phyloP scores from a whole-genome alignment of 2,329 filamentous ascomycete genomes.

The Trichophaea hybrida region DNA sequence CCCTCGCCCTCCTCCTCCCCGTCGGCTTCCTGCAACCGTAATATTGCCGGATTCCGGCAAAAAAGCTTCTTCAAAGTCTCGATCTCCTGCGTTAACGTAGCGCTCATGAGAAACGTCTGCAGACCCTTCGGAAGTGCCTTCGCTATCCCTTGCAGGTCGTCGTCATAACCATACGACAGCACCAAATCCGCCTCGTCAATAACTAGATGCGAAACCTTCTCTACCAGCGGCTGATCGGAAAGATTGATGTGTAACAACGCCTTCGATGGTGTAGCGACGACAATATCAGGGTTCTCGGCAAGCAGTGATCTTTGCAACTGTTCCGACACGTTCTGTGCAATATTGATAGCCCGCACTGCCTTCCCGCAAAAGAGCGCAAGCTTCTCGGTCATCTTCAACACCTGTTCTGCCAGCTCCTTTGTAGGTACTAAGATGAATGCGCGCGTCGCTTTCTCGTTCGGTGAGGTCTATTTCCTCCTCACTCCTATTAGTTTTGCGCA shows the following conservation, averaged over 20 bases:
- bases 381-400: slow-evolving; percentile 60
- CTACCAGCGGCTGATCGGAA: slow-evolving; percentile 52
- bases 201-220: slow-evolving; percentile 58
- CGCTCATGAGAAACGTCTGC: slow-evolving; percentile 87
- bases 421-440: slow-evolving; percentile 89
- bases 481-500: not conserved
- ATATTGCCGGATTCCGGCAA: slow-evolving; percentile 60
- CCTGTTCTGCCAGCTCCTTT: slow-evolving; percentile 83
- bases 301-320: slow-evolving; percentile 77
- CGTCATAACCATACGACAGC: slow-evolving; percentile 83
- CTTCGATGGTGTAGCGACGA: slow-evolving; percentile 80
- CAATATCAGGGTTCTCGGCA: slow-evolving; percentile 70
- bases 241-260: slow-evolving; percentile 64
- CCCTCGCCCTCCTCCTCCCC: slow-evolving; percentile 61
- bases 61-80: slow-evolving; percentile 75
- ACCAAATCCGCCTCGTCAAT: slow-evolving; percentile 92
- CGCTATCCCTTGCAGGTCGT: slow-evolving; percentile 69
- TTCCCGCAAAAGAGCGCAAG: slow-evolving; percentile 75
- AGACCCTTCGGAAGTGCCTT: slow-evolving; percentile 67
- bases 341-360: slow-evolving; percentile 65
- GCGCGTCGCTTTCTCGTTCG: slow-evolving; percentile 40
- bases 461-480: slow-evolving; percentile 3
- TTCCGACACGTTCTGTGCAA: slow-evolving; percentile 81
- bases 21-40: slow-evolving; percentile 51
- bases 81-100: slow-evolving; percentile 77